A percentile compares a stretch with the other conserved stretches of the same genome.
phyloP scores from a whole-genome alignment of 116 monocot species.

The Thalassia testudinum region DNA sequence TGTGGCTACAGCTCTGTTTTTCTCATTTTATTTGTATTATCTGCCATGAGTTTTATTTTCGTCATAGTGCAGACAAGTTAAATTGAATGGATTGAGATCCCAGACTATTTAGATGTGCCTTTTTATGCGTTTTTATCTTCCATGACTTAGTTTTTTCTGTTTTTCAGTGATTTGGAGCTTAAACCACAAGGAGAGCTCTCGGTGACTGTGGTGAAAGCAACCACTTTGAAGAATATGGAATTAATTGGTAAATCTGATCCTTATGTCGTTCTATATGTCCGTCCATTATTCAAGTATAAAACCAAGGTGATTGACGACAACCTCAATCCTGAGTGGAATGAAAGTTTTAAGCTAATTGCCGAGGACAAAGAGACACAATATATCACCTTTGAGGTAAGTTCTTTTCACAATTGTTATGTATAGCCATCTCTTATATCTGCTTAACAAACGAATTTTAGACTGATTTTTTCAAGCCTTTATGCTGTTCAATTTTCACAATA shows the following conservation, averaged over 20 bases:
- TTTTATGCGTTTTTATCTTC: background rate
- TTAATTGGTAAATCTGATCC: conserved; percentile 98
- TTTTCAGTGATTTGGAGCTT: conserved; percentile 85
- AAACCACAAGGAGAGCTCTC: conserved; percentile 74
- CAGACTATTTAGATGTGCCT: background rate
- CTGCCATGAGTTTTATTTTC: too few species aligned
- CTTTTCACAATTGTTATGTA: background rate
- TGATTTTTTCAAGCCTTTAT: too few species aligned
- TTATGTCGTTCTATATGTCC: conserved; percentile 68
- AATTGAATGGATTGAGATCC: too few species aligned
- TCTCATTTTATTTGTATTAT: too few species aligned
- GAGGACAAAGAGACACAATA: conserved; percentile 95
- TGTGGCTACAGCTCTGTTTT: too few species aligned
- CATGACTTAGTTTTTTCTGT: conserved; percentile 4
- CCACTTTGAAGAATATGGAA: conserved; percentile 80
- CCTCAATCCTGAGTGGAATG: conserved; percentile 91
- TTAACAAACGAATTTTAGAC: too few species aligned
- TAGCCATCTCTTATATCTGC: conserved; percentile 1
- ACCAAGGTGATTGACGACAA: conserved; percentile 78
- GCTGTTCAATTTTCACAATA: too few species aligned
- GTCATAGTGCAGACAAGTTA: too few species aligned
- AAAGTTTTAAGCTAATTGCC: conserved; percentile 70
- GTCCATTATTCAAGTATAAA: conserved; percentile 80
- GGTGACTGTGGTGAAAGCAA: conserved; percentile 65
- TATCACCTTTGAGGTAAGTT: conserved; percentile 59